Percentiles rank a stretch among this genome's conserved stretches.
Conservation (phyloP, 2,329 filamentous ascomycete species). For the Ascomycota sp. region DNA sequence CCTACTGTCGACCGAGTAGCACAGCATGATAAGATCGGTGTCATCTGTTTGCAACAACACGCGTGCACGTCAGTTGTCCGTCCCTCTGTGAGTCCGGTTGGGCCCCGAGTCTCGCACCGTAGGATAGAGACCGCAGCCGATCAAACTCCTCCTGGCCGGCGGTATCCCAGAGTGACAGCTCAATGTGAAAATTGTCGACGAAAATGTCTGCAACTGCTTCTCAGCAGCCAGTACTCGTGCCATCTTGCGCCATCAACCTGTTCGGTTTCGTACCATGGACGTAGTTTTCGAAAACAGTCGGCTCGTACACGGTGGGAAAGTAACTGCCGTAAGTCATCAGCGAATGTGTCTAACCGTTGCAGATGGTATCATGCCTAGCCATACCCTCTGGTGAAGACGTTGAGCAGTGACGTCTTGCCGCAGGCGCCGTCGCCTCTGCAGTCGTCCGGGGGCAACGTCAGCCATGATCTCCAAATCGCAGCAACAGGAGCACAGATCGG, state of each 20-base stretch:
- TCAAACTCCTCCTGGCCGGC: slow-evolving; percentile 98
- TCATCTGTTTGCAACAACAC: slow-evolving; percentile 28
- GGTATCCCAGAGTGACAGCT: slow-evolving; percentile 94
- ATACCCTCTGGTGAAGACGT: slow-evolving; percentile 94
- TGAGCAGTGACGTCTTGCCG: slow-evolving; percentile 88
- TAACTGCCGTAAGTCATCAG: slow-evolving; percentile 32
- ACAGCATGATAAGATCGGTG: slow-evolving; percentile 95
- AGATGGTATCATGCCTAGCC: background rate
- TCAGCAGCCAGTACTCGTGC: slow-evolving; percentile 1
- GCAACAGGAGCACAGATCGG: background rate
- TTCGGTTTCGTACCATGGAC: slow-evolving; percentile 48
- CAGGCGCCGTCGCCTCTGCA: slow-evolving; percentile 78
- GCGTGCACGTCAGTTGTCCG: too few relatives aligned
- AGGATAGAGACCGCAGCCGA: slow-evolving; percentile 78
- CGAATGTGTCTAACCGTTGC: background rate
- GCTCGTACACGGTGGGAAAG: slow-evolving; percentile 95
- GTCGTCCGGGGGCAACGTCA: slow-evolving; percentile 3
- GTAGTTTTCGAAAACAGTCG: slow-evolving; percentile 97
- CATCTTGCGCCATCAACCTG: background rate
- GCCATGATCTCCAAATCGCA: background rate
- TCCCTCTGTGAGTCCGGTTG: too few relatives aligned
- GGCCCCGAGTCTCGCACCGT: slow-evolving; percentile 31
- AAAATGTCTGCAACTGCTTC: slow-evolving; percentile 52
- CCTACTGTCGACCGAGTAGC: slow-evolving; percentile 89
- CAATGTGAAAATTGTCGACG: slow-evolving; percentile 90